phyloP scores from a whole-genome alignment of 2,329 filamentous ascomycete genomes.

The Cercospora sp. region DNA sequence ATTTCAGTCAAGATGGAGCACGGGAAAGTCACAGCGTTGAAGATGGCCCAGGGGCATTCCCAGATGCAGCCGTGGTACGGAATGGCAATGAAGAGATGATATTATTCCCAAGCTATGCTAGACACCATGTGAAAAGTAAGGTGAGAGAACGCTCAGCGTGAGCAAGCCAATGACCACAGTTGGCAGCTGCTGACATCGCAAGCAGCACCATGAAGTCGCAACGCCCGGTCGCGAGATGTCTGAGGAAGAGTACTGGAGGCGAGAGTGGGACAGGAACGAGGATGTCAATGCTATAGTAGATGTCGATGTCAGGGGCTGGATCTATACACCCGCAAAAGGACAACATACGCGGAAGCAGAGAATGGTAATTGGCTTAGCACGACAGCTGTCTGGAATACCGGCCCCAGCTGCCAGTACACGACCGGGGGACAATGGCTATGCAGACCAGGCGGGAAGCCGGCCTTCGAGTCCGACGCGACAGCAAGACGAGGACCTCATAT shows the following conservation, averaged over 20 bases:
- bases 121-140: constrained; percentile 62
- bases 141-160: constrained; percentile 32
- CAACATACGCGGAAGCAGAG: constrained; percentile 86
- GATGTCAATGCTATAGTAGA: constrained; percentile 85
- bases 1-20: constrained; percentile 47
- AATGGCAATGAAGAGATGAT: constrained; percentile 89
- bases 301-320: constrained; percentile 93
- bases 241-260: constrained; percentile 66
- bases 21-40: constrained; percentile 27
- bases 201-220: constrained; percentile 17
- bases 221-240: constrained; percentile 28
- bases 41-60: constrained; percentile 63
- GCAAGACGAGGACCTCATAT: constrained; percentile 66
- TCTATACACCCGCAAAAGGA: constrained; percentile 81
- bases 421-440: constrained; percentile 38
- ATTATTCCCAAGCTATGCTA: constrained; percentile 89
- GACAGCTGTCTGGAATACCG: constrained; percentile 83
- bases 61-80: constrained; percentile 76
- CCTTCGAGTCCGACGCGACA: constrained; percentile 44
- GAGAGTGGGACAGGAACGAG: constrained; percentile 77
- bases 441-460: constrained; percentile 49
- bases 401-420: constrained; percentile 54
- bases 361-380: constrained; percentile 79
- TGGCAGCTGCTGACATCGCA: constrained; percentile 1
- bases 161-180: background rate